phyloP scores from a whole-genome alignment of 352 stramenopile genomes.

The Pythium grandisporangium region DNA sequence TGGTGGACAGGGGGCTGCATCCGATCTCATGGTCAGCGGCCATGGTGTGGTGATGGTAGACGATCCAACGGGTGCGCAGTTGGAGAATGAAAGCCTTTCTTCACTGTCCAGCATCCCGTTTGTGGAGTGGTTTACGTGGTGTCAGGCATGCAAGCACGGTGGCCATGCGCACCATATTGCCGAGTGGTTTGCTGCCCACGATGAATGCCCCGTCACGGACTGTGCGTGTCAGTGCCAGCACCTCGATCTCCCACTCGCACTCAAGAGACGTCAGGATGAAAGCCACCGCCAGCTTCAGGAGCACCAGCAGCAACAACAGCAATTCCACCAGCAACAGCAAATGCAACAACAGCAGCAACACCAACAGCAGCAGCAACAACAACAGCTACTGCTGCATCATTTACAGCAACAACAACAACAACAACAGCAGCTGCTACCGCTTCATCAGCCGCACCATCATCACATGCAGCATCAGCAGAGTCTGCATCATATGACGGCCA shows the following conservation, averaged over 20 bases:
- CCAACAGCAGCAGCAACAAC: conserved; percentile 4
- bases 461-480: too few species aligned
- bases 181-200: conserved; percentile 90
- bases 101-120: conserved; percentile 91
- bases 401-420: conserved; percentile 5
- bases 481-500: too few species aligned
- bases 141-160: conserved; percentile 85
- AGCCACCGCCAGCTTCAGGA: conserved; percentile 6
- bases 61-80: conserved; percentile 36
- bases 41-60: too few species aligned
- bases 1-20: conserved; percentile 18
- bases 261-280: conserved; percentile 37
- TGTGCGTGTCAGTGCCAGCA: conserved; percentile 89
- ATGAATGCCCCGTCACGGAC: conserved; percentile 88
- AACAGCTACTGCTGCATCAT: conserved; percentile 3
- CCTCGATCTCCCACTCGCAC: conserved; percentile 55
- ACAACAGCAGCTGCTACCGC: neutral
- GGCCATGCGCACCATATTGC: conserved; percentile 91
- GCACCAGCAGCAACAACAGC: conserved; percentile 16
- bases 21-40: too few species aligned
- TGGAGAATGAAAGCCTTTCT: conserved; percentile 76
- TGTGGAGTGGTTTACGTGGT: conserved; percentile 95
- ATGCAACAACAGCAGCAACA: conserved; percentile 4
- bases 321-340: conserved; percentile 12
- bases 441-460: neutral